Conservation (phyloP, 2,329 filamentous ascomycete species). For the Incumbomyces lentus region DNA sequence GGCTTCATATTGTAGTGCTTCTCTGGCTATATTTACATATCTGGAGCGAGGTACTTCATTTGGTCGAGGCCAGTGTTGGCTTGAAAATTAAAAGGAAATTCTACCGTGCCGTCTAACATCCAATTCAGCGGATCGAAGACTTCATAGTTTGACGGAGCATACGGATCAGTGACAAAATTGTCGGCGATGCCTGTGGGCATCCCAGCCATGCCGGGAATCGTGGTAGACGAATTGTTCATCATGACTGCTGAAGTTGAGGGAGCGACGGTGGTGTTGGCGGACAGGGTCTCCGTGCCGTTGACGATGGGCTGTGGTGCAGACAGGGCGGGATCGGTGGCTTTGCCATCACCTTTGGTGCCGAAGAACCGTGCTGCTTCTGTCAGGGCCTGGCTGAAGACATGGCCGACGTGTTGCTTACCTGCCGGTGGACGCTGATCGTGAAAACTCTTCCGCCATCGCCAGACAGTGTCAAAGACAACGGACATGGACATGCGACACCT, state of each 20-base stretch:
- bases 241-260: neutral
- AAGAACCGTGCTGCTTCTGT: constrained; percentile 6
- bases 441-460: constrained; percentile 56
- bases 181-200: constrained; percentile 20
- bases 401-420: constrained; percentile 43
- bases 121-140: constrained; percentile 89
- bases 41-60: constrained; percentile 1
- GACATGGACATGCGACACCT: constrained; percentile 59
- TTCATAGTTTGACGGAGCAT: constrained; percentile 55
- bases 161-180: constrained; percentile 15
- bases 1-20: neutral
- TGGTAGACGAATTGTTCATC: no score
- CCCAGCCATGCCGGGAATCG: constrained; percentile 19
- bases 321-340: neutral
- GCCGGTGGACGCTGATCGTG: constrained; percentile 52
- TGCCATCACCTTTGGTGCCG: constrained; percentile 4
- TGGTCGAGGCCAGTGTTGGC: neutral
- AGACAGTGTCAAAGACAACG: constrained; percentile 56
- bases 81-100: constrained; percentile 54
- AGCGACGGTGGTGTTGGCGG: constrained; percentile 15
- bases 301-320: constrained; percentile 27
- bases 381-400: constrained; percentile 35
- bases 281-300: constrained; percentile 30
- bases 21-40: neutral
- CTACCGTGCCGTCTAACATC: constrained; percentile 78